Percentiles rank a stretch among this genome's conserved stretches.
Conservation (phyloP, 257 asterid genomes). For the Plantago elongata region DNA sequence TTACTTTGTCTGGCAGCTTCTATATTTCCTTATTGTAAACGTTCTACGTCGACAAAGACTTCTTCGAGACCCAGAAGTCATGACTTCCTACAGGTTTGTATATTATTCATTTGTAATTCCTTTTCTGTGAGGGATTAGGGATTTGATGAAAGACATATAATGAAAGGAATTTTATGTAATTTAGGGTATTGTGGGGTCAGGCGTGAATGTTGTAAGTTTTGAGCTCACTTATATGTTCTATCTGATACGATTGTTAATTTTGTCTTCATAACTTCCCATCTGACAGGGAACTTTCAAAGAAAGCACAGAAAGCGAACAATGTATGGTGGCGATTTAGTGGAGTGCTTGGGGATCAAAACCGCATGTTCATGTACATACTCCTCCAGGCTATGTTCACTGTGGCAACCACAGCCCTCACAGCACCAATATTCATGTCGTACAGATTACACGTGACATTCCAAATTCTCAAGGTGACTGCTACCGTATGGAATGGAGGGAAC, state of each 20-base stretch:
- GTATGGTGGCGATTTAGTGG: slow-evolving; percentile 94
- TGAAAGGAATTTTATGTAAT: background rate
- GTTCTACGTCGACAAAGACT: slow-evolving; percentile 89
- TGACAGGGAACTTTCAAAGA: slow-evolving; percentile 79
- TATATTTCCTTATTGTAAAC: slow-evolving; percentile 81
- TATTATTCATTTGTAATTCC: background rate
- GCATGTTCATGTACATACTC: slow-evolving; percentile 81
- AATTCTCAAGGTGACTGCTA: slow-evolving; percentile 78
- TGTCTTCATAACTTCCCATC: background rate
- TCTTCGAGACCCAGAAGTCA: slow-evolving; percentile 85
- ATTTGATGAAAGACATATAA: no score
- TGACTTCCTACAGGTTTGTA: slow-evolving; percentile 91
- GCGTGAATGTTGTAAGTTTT: no score
- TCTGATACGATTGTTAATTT: no score
- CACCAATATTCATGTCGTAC: slow-evolving; percentile 87
- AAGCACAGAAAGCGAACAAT: slow-evolving; percentile 91
- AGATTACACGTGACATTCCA: slow-evolving; percentile 63
- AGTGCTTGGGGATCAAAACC: slow-evolving; percentile 86
- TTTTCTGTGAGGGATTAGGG: background rate
- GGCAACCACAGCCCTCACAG: slow-evolving; percentile 83
- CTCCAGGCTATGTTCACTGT: slow-evolving; percentile 82
- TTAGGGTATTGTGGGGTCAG: background rate
- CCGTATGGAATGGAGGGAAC: slow-evolving; percentile 93
- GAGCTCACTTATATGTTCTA: background rate
- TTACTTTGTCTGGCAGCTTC: slow-evolving; percentile 78